These are phyloP conservation scores for Russula sp. DNA, from an alignment of 768 basidiomycete genomes.

Conservation along the genomic window DNA sequence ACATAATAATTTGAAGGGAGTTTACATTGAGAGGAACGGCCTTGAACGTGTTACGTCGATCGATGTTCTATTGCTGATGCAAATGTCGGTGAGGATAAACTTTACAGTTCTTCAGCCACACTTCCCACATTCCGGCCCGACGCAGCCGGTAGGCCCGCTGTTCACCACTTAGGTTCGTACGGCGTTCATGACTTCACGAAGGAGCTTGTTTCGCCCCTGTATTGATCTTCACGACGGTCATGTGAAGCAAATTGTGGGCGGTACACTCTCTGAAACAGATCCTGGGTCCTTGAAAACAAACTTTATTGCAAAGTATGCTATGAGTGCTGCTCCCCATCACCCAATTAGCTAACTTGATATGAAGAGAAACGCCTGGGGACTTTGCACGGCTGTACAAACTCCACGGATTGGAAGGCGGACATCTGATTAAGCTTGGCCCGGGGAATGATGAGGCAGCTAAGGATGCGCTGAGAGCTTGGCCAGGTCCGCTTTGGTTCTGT, in stretches of 20 bases:
- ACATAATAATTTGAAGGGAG: neutral
- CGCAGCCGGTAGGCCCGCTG: neutral
- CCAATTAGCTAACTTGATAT: constrained; percentile 26
- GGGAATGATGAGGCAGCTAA: constrained; percentile 87
- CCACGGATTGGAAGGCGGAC: constrained; percentile 75
- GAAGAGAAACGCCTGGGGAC: constrained; percentile 71
- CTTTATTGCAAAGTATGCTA: constrained; percentile 79
- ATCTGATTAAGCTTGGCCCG: constrained; percentile 93
- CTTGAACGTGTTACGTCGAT: constrained; percentile 35
- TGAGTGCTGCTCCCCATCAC: neutral
- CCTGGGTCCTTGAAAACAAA: constrained; percentile 74
- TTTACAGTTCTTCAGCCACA: constrained; percentile 47
- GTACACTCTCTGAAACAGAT: constrained; percentile 72
- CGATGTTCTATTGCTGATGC: constrained; percentile 28
- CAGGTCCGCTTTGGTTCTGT: constrained; percentile 45
- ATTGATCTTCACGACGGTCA: constrained; percentile 95
- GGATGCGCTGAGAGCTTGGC: constrained; percentile 83
- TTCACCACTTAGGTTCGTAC: neutral
- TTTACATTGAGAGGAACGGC: constrained; percentile 40
- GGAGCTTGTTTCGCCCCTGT: constrained; percentile 79
- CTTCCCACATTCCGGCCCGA: constrained; percentile 35
- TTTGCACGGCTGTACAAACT: constrained; percentile 77
- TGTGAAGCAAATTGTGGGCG: constrained; percentile 98
- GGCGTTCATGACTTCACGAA: constrained; percentile 25
- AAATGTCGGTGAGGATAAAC: constrained; percentile 37